phyloP scores from a whole-genome alignment of 1,139 yeast species.

The Debaryomyces udenii region DNA sequence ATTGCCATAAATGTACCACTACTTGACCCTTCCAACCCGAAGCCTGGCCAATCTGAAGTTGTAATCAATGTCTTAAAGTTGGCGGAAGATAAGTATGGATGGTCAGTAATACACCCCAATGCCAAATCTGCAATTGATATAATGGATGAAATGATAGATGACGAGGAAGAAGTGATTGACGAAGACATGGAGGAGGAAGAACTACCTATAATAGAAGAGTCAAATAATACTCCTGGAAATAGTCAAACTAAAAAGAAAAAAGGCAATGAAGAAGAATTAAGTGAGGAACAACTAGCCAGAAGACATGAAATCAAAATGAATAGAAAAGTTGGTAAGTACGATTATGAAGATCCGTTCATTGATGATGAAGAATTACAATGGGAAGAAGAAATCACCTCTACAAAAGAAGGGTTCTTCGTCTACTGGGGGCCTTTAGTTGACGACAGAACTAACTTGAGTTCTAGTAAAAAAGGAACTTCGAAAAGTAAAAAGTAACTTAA shows the following conservation, averaged over 20 bases:
- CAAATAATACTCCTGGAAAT: constrained; percentile 21
- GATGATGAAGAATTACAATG: constrained; percentile 91
- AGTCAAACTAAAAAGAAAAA: constrained; percentile 32
- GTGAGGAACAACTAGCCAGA: constrained; percentile 50
- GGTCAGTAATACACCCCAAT: constrained; percentile 71
- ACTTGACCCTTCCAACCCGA: constrained; percentile 49
- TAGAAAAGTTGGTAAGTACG: constrained; percentile 85
- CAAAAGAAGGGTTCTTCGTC: constrained; percentile 95
- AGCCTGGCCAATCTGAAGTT: constrained; percentile 70
- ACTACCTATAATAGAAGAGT: constrained; percentile 29
- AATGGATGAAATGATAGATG: constrained; percentile 63
- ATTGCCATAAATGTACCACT: constrained; percentile 66
- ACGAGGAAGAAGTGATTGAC: constrained; percentile 60
- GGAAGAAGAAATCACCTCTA: constrained; percentile 92
- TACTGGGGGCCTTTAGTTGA: constrained; percentile 92
- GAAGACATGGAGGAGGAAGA: constrained; percentile 58
- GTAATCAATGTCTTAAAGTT: constrained; percentile 76
- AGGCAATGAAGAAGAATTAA: constrained; percentile 45
- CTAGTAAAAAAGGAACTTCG: constrained; percentile 22
- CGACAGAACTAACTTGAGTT: constrained; percentile 39
- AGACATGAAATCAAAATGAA: constrained; percentile 54
- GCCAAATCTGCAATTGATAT: constrained; percentile 63
- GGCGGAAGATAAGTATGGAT: constrained; percentile 87
- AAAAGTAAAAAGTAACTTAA: constrained; percentile 22
- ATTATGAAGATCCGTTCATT: constrained; percentile 90